Percentiles rank a stretch among this genome's conserved stretches.
Evolutionary conservation across 768 basidiomycete genomes (phyloP).

Genomic region (Lentinula edodes): DNA sequence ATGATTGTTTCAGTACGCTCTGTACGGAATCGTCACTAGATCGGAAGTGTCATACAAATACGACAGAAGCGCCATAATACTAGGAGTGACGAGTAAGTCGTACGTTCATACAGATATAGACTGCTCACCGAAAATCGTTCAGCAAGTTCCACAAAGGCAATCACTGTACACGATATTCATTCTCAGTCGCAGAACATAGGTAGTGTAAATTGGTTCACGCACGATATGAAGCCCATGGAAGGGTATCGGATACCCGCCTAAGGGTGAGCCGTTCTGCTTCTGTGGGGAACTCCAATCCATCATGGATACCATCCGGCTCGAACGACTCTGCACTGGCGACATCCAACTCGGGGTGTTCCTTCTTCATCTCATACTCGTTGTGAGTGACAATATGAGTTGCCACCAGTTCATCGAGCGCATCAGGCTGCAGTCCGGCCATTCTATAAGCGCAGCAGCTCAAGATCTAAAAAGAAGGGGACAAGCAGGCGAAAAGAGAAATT

Average conservation of each 20-base stretch:
- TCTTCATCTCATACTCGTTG: neutral
- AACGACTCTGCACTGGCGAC: neutral
- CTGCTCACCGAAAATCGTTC: constrained; percentile 47
- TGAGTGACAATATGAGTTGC: neutral
- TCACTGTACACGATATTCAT: constrained; percentile 29
- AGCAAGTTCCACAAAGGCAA: constrained; percentile 44
- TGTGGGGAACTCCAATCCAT: constrained; percentile 41
- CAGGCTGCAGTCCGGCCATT: constrained; percentile 5
- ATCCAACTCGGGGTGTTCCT: neutral
- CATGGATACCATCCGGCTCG: constrained; percentile 29
- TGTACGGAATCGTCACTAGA: neutral
- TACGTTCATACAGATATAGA: neutral
- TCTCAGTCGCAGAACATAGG: neutral
- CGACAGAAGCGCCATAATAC: constrained; percentile 7
- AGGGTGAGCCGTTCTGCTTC: constrained; percentile 37
- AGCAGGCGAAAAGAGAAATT: neutral
- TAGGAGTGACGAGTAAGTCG: neutral
- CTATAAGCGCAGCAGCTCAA: neutral
- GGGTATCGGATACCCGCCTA: constrained; percentile 35
- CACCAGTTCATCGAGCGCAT: neutral
- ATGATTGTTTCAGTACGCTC: neutral
- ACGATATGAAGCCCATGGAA: constrained; percentile 30
- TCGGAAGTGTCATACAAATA: constrained; percentile 1
- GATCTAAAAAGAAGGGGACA: neutral
- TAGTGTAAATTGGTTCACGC: neutral